These are phyloP conservation scores for Boletus huronensis DNA, from an alignment of 768 basidiomycete species.

Conservation along the genomic window DNA sequence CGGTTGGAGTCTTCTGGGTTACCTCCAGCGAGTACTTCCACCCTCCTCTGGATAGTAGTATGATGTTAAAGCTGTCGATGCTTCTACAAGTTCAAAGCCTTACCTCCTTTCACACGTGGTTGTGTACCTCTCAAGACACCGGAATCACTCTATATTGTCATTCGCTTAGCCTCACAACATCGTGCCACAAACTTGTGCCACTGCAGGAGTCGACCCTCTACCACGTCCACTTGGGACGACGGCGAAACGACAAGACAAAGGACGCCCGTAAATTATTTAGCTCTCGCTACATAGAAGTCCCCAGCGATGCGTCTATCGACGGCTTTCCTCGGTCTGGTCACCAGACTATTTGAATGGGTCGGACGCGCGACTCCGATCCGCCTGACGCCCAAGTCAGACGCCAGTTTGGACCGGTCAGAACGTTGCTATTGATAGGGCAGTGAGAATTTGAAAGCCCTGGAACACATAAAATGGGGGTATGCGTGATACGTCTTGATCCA, in stretches of 20 bases:
- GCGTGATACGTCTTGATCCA: neutral
- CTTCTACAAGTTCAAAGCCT: conserved; percentile 2
- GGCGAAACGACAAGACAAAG: neutral
- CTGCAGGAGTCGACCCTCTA: too few species aligned
- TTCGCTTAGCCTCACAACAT: neutral
- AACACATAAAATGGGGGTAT: neutral
- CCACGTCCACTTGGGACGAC: neutral
- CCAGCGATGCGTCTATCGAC: neutral
- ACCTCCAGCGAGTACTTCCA: neutral
- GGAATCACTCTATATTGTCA: neutral
- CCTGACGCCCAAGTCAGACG: conserved; percentile 2
- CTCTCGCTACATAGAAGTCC: neutral
- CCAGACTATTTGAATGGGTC: neutral
- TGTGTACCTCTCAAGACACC: neutral
- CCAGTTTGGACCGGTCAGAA: neutral
- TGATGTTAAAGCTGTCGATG: neutral
- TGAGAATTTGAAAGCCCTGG: conserved; percentile 5
- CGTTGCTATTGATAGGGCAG: conserved; percentile 16
- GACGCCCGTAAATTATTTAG: neutral
- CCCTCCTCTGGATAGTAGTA: neutral
- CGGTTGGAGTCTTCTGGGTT: neutral
- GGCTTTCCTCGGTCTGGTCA: neutral
- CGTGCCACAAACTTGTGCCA: too few species aligned
- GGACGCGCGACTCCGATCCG: neutral
- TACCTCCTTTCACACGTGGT: conserved; percentile 20